Percentiles rank a stretch among this genome's conserved stretches.
These are phyloP conservation scores for Remersonia thermophila DNA, from an alignment of 2,329 filamentous ascomycete species.

Conservation along the genomic window DNA sequence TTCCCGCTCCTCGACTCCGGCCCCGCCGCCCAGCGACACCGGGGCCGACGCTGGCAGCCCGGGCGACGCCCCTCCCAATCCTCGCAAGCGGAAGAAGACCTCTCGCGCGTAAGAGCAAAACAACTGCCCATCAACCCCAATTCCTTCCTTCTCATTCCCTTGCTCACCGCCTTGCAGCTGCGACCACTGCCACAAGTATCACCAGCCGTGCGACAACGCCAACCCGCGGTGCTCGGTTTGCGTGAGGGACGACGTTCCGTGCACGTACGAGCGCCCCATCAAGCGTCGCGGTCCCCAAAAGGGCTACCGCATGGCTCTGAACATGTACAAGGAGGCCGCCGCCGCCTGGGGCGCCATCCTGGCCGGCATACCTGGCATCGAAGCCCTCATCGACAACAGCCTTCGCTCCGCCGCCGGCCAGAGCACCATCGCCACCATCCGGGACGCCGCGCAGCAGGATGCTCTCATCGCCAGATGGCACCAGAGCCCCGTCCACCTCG, in stretches of 20 bases:
- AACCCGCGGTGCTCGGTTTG: slow-evolving; percentile 34
- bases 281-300: slow-evolving; percentile 28
- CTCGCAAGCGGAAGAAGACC: slow-evolving; percentile 26
- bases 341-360: slow-evolving; percentile 27
- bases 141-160: not conserved
- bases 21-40: slow-evolving; percentile 12
- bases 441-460: slow-evolving; percentile 26
- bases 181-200: slow-evolving; percentile 35
- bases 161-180: slow-evolving; percentile 24
- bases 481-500: slow-evolving; percentile 24
- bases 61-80: slow-evolving; percentile 20
- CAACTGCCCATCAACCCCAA: slow-evolving; percentile 5
- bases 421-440: slow-evolving; percentile 22
- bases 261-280: slow-evolving; percentile 26
- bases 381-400: slow-evolving; percentile 25
- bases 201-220: slow-evolving; percentile 36
- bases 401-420: slow-evolving; percentile 21
- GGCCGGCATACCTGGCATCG: slow-evolving; percentile 25
- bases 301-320: slow-evolving; percentile 27
- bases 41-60: slow-evolving; percentile 17
- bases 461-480: slow-evolving; percentile 25
- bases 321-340: slow-evolving; percentile 28
- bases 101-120: slow-evolving; percentile 23
- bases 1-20: slow-evolving; percentile 1
- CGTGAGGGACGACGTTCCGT: slow-evolving; percentile 27